Conservation (phyloP, 306 rosid genomes). For the Canavalia ensiformis region DNA sequence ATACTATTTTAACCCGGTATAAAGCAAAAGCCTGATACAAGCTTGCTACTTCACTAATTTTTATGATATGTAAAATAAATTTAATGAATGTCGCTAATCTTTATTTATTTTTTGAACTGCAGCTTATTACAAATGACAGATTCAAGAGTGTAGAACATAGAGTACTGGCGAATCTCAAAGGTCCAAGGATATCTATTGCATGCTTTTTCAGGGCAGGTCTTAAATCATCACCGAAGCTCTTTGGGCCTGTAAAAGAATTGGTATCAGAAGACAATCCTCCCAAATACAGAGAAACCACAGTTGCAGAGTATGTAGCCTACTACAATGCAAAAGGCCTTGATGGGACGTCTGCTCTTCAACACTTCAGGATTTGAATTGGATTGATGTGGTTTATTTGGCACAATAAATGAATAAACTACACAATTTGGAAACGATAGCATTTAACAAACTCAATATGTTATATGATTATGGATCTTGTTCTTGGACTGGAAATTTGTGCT, state of each 20-base stretch:
- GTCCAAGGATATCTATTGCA: slow-evolving; percentile 48
- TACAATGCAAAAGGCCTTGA: slow-evolving; percentile 43
- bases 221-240: slow-evolving; percentile 10
- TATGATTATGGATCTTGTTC: neutral
- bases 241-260: slow-evolving; percentile 46
- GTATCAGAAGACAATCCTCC: slow-evolving; percentile 44
- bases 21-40: neutral
- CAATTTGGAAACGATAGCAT: neutral
- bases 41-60: neutral
- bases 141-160: slow-evolving; percentile 48
- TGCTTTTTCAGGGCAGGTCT: slow-evolving; percentile 41
- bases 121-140: slow-evolving; percentile 51
- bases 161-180: slow-evolving; percentile 40
- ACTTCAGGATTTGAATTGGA: slow-evolving; percentile 45
- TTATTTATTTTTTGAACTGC: neutral
- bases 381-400: slow-evolving; percentile 4
- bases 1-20: neutral
- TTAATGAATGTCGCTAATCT: neutral
- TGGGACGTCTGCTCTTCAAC: slow-evolving; percentile 43
- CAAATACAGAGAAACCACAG: slow-evolving; percentile 45
- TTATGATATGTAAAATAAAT: slow-evolving; percentile 10
- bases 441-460: slow-evolving; percentile 9
- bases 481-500: slow-evolving; percentile 2
- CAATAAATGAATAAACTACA: neutral
- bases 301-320: slow-evolving; percentile 32